Evolutionary conservation across 176 grass and related monocot genomes (phyloP).

Genomic region (Oryza longistaminata): DNA sequence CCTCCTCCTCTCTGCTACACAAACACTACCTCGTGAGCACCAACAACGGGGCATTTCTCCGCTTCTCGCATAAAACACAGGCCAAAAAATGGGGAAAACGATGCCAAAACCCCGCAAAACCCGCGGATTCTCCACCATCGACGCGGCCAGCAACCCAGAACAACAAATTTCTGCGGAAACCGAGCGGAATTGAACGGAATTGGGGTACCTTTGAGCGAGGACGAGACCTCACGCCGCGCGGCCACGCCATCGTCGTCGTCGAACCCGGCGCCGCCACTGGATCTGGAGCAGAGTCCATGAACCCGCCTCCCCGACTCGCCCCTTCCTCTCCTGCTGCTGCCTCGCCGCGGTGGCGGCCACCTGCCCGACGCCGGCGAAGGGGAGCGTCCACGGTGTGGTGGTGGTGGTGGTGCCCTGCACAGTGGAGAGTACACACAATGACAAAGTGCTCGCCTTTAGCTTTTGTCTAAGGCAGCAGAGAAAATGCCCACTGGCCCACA

Average conservation of each 20-base stretch:
- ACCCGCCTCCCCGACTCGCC: not conserved
- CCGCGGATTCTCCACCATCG: not conserved
- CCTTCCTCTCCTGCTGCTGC: slow-evolving; percentile 46
- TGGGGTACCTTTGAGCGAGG: slow-evolving; percentile 73
- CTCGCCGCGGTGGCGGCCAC: slow-evolving; percentile 41
- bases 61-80: not conserved
- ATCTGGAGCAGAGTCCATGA: slow-evolving; percentile 87
- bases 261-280: slow-evolving; percentile 75
- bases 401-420: slow-evolving; percentile 49
- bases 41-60: not conserved
- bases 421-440: slow-evolving; percentile 16
- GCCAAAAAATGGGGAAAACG: not conserved
- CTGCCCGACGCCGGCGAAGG: slow-evolving; percentile 49
- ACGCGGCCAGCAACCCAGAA: not conserved
- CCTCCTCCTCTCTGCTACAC: slow-evolving; percentile 47
- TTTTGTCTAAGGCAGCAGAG: slow-evolving; percentile 1
- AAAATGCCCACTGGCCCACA: not conserved
- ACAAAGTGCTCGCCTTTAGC: slow-evolving; percentile 26
- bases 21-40: slow-evolving; percentile 26
- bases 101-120: not conserved
- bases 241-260: slow-evolving; percentile 78
- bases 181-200: slow-evolving; percentile 23
- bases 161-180: not conserved
- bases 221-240: slow-evolving; percentile 78
- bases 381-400: slow-evolving; percentile 52